phyloP scores from a whole-genome alignment of 2,329 filamentous ascomycete genomes.

The Shiraia bambusicola region DNA sequence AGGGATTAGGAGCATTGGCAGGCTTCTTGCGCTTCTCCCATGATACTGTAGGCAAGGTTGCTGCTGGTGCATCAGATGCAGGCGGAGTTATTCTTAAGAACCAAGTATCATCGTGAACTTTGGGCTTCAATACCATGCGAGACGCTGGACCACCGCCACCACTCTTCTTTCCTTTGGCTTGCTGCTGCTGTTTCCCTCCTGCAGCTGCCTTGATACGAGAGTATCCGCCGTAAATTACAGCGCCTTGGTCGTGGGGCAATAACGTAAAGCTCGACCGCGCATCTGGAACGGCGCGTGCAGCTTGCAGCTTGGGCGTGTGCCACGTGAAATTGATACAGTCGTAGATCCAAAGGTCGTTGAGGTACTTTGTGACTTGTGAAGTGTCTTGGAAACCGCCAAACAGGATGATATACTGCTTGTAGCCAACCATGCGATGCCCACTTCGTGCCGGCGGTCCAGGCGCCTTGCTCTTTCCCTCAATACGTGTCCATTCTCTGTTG shows the following conservation, averaged over 20 bases:
- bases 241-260: constrained; percentile 85
- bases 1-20: constrained; percentile 80
- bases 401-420: constrained; percentile 92
- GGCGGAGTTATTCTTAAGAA: constrained; percentile 80
- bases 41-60: constrained; percentile 69
- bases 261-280: constrained; percentile 89
- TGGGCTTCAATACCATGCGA: constrained; percentile 76
- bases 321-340: constrained; percentile 86
- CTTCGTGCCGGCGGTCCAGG: constrained; percentile 80
- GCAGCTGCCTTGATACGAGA: constrained; percentile 75
- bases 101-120: constrained; percentile 95
- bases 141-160: constrained; percentile 60
- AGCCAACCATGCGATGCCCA: constrained; percentile 94
- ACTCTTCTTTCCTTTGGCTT: constrained; percentile 43
- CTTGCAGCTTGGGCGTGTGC: constrained; percentile 73
- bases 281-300: constrained; percentile 84
- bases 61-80: constrained; percentile 63
- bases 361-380: constrained; percentile 88
- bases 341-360: constrained; percentile 93
- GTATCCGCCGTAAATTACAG: constrained; percentile 90
- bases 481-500: constrained; percentile 83
- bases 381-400: constrained; percentile 98
- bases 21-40: constrained; percentile 96
- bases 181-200: constrained; percentile 58
- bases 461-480: constrained; percentile 79